These are phyloP conservation scores for Iris pallida DNA, from an alignment of 116 monocot species.

Conservation along the genomic window DNA sequence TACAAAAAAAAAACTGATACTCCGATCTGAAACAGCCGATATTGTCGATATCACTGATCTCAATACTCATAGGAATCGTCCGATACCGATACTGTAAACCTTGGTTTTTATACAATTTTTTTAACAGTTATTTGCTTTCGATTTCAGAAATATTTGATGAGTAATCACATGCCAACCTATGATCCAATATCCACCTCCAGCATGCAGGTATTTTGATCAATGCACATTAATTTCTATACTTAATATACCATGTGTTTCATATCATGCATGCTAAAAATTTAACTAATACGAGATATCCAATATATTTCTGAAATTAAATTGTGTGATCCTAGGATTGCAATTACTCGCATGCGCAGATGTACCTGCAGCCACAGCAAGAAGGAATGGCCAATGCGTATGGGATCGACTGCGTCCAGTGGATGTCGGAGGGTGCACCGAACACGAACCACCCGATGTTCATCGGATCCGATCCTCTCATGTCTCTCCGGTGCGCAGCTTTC, in stretches of 20 bases:
- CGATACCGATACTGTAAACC: no score
- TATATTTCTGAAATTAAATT: no score
- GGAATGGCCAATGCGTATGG: conserved; percentile 17
- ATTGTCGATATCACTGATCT: no score
- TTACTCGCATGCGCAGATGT: conserved; percentile 21
- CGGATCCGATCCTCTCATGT: conserved; percentile 31
- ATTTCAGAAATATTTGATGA: conserved; percentile 50
- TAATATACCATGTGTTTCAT: background rate
- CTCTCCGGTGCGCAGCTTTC: conserved; percentile 28
- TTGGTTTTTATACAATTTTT: no score
- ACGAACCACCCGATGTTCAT: conserved; percentile 21
- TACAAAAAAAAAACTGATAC: no score
- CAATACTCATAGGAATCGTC: no score
- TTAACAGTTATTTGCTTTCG: background rate
- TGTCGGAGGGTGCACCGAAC: conserved; percentile 16
- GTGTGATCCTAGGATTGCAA: no score
- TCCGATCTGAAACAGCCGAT: no score
- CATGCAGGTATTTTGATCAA: conserved; percentile 21
- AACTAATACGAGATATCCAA: no score
- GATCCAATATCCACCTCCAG: conserved; percentile 26
- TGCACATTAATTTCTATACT: background rate
- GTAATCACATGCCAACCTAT: conserved; percentile 32
- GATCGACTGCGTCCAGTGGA: conserved; percentile 40
- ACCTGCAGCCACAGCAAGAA: conserved; percentile 38
- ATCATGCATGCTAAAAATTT: no score